These are phyloP conservation scores for Anisodus acutangulus DNA, from an alignment of 257 asterid species.

Conservation along the genomic window DNA sequence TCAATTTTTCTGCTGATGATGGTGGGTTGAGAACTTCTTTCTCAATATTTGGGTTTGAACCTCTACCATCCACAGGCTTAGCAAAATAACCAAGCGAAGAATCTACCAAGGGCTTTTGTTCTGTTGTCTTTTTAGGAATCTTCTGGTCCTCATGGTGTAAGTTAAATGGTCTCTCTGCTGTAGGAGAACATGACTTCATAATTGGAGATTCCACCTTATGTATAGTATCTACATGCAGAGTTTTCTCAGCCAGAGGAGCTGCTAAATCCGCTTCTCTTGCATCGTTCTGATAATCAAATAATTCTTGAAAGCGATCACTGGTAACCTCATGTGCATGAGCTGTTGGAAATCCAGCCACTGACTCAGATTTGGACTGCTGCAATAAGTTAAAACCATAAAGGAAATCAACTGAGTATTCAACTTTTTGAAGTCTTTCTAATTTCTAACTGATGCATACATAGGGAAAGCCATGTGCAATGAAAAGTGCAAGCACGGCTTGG, in stretches of 20 bases:
- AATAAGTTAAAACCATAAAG: slow-evolving; percentile 3
- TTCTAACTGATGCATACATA: too few species aligned
- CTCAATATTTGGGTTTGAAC: slow-evolving; percentile 32
- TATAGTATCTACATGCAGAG: slow-evolving; percentile 63
- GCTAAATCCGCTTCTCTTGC: slow-evolving; percentile 37
- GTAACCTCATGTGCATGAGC: slow-evolving; percentile 39
- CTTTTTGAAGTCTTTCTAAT: too few species aligned
- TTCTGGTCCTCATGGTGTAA: slow-evolving; percentile 34
- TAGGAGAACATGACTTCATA: slow-evolving; percentile 37
- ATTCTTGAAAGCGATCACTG: slow-evolving; percentile 50
- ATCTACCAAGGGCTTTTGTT: slow-evolving; percentile 38
- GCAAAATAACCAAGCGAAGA: slow-evolving; percentile 36
- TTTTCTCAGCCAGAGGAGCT: slow-evolving; percentile 59
- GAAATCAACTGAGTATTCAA: too few species aligned
- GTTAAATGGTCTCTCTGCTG: slow-evolving; percentile 30
- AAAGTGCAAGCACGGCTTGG: too few species aligned
- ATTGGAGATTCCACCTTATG: slow-evolving; percentile 46
- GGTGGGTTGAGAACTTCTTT: slow-evolving; percentile 32
- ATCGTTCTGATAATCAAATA: slow-evolving; percentile 46
- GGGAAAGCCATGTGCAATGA: too few species aligned
- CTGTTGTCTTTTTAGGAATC: slow-evolving; percentile 34
- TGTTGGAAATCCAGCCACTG: slow-evolving; percentile 43
- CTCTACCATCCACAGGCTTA: slow-evolving; percentile 34
- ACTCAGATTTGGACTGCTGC: slow-evolving; percentile 54
- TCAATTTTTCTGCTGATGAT: slow-evolving; percentile 31